Evolutionary conservation across 2,329 filamentous ascomycete species (phyloP).

Genomic region (Microcyclospora pomicola): DNA sequence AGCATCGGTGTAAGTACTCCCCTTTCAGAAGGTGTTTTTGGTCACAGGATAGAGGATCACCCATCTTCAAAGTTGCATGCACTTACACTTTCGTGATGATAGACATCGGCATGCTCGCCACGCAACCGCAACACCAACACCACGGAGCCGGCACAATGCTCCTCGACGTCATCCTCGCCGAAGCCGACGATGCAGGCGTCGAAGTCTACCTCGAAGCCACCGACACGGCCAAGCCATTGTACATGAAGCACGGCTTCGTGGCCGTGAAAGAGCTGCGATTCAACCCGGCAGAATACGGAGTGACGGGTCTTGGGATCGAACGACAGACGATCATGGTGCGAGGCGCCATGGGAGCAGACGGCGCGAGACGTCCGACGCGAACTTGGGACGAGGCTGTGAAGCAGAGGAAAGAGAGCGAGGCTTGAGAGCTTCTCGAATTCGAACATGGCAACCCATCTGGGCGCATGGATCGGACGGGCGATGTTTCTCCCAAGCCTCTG

Average conservation of each 20-base stretch:
- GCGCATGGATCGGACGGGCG: no score
- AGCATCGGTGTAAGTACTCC: constrained; percentile 18
- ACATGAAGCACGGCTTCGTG: constrained; percentile 21
- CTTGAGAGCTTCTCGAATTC: no score
- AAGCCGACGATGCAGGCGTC: constrained; percentile 28
- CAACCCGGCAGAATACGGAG: constrained; percentile 17
- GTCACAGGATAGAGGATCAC: neutral
- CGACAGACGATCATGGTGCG: constrained; percentile 22
- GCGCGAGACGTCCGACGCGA: constrained; percentile 2
- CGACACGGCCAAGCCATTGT: constrained; percentile 18
- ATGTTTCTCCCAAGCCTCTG: no score
- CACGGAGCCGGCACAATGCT: constrained; percentile 30
- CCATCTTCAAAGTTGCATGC: neutral
- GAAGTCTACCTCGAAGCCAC: constrained; percentile 31
- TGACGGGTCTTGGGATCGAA: constrained; percentile 14
- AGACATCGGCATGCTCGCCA: constrained; percentile 25
- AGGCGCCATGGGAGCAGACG: constrained; percentile 10
- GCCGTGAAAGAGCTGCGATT: constrained; percentile 18
- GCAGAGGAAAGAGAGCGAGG: neutral
- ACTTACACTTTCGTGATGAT: neutral
- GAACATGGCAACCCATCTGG: no score
- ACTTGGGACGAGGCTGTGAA: constrained; percentile 3
- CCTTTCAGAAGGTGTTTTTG: neutral
- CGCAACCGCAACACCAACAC: constrained; percentile 28
- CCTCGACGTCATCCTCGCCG: constrained; percentile 26